Percentiles rank a stretch among this genome's conserved stretches.
These are phyloP conservation scores for Schizosaccharomyces octosporus DNA, from an alignment of 805 yeast genomes.

Conservation along the genomic window DNA sequence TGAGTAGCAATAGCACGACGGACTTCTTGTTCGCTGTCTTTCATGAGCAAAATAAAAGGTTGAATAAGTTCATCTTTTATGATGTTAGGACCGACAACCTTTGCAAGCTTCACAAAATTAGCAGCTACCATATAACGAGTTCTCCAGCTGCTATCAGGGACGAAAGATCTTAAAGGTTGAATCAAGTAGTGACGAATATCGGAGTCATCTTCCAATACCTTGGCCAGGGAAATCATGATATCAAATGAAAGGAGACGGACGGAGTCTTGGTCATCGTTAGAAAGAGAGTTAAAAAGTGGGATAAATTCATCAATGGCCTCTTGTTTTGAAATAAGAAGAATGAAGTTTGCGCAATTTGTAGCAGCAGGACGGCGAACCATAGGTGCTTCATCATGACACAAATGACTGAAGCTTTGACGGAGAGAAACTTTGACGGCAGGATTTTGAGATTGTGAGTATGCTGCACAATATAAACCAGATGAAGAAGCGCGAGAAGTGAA, in stretches of 20 bases:
- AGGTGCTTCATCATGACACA: constrained; percentile 79
- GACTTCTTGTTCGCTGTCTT: constrained; percentile 89
- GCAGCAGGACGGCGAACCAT: constrained; percentile 96
- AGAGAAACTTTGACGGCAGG: constrained; percentile 26
- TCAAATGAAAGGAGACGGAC: constrained; percentile 79
- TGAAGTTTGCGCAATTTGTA: constrained; percentile 47
- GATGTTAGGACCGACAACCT: constrained; percentile 26
- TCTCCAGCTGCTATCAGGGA: constrained; percentile 87
- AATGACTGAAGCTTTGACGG: constrained; percentile 38
- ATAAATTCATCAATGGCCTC: constrained; percentile 7
- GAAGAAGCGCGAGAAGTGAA: constrained; percentile 78
- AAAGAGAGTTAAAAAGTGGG: constrained; percentile 11
- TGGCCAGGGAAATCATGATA: constrained; percentile 56
- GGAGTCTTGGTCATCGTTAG: constrained; percentile 77
- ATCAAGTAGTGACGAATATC: constrained; percentile 10
- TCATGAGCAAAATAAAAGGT: constrained; percentile 53
- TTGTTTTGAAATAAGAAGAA: constrained; percentile 17
- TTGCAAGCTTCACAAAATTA: constrained; percentile 52
- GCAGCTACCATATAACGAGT: constrained; percentile 97
- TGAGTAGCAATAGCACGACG: constrained; percentile 86
- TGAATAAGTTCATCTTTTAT: constrained; percentile 32
- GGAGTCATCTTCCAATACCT: constrained; percentile 9
- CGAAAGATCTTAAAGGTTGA: constrained; percentile 35
- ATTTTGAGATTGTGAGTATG: constrained; percentile 26
- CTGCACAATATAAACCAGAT: constrained; percentile 62